A percentile compares a stretch with the other conserved stretches of the same genome.
phyloP scores from a whole-genome alignment of 139 green algal species.

The Monoraphidium neglectum region DNA sequence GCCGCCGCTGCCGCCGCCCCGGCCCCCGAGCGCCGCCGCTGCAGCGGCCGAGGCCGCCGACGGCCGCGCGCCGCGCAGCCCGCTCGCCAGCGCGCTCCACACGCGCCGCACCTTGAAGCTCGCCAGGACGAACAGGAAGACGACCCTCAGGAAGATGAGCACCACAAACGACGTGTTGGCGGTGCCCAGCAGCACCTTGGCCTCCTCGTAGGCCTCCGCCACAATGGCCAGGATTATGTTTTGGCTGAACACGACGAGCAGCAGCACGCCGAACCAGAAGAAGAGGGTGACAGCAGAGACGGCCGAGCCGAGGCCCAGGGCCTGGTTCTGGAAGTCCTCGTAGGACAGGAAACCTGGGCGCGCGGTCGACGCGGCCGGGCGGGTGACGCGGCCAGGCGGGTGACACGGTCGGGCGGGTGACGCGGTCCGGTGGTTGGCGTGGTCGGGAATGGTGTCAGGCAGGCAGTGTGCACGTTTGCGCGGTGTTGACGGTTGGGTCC shows the following conservation, averaged over 20 bases:
- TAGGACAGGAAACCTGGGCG: conserved; percentile 27
- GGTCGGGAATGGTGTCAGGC: too few species aligned
- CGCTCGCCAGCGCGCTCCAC: not conserved
- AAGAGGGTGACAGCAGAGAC: conserved; percentile 28
- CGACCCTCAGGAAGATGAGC: conserved; percentile 20
- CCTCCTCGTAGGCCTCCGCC: conserved; percentile 31
- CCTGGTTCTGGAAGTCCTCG: conserved; percentile 27
- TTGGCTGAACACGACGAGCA: conserved; percentile 23
- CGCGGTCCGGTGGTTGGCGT: too few species aligned
- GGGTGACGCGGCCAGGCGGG: too few species aligned
- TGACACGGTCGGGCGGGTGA: too few species aligned
- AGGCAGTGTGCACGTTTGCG: too few species aligned
- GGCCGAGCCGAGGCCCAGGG: conserved; percentile 17
- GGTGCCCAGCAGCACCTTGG: conserved; percentile 22
- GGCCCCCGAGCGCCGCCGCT: not conserved
- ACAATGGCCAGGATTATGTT: conserved; percentile 34
- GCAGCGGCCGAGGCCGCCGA: too few species aligned
- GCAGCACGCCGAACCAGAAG: conserved; percentile 30
- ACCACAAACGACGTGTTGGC: conserved; percentile 26
- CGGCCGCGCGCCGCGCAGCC: too few species aligned
- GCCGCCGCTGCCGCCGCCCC: too few species aligned
- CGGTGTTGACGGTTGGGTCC: too few species aligned
- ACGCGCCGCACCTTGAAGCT: not conserved
- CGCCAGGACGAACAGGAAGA: conserved; percentile 23
- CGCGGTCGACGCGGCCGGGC: not conserved